phyloP scores from a whole-genome alignment of 768 basidiomycete genomes.

The Paxillus rubicundulus region DNA sequence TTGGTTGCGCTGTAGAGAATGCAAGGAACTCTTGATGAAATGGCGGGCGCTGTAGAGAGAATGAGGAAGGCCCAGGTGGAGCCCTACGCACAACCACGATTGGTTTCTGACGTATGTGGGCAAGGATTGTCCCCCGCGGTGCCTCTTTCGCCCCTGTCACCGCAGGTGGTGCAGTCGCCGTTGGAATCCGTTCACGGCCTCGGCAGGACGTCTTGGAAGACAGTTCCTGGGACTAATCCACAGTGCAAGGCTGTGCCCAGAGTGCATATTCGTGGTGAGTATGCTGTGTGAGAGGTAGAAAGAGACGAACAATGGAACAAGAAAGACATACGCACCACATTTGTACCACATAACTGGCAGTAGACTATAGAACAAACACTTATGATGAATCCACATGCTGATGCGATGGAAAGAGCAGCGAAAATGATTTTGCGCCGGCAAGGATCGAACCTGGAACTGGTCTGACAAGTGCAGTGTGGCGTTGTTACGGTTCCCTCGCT shows the following conservation, averaged over 20 bases:
- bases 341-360: no score
- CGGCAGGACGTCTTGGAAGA: background rate
- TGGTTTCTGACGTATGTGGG: background rate
- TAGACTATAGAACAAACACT: background rate
- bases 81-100: background rate
- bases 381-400: background rate
- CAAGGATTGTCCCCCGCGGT: background rate
- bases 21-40: background rate
- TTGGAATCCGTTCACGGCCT: conserved; percentile 6
- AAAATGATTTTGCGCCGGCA: background rate
- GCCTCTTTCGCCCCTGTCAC: conserved; percentile 8
- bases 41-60: background rate
- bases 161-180: background rate
- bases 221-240: no score
- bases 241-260: background rate
- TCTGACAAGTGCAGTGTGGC: background rate
- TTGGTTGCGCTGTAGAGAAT: conserved; percentile 1
- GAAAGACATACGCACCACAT: background rate
- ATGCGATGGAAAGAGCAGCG: background rate
- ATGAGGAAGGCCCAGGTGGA: background rate
- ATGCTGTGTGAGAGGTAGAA: no score
- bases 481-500: no score
- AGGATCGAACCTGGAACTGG: background rate
- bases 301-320: background rate
- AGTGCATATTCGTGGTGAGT: no score